Evolutionary conservation across 129 eudicot species (phyloP).

Genomic region (Centrapalus pauciflorus): DNA sequence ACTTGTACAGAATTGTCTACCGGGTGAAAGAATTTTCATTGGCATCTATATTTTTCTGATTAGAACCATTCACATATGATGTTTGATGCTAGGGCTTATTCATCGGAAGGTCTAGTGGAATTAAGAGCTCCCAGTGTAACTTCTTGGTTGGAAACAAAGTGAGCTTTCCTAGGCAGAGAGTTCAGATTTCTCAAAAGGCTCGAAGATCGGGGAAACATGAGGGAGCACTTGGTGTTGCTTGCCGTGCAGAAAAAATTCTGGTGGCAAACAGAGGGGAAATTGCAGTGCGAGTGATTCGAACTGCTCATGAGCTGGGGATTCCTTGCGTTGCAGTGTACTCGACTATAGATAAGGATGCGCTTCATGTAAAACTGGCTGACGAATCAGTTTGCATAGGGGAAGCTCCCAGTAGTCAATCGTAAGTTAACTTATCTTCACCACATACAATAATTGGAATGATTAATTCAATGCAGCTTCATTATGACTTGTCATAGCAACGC

Average conservation of each 20-base stretch:
- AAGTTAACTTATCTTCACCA: conserved; percentile 30
- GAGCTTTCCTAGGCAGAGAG: conserved; percentile 51
- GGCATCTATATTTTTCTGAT: neutral
- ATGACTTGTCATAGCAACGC: neutral
- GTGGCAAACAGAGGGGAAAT: conserved; percentile 99
- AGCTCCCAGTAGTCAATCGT: conserved; percentile 99
- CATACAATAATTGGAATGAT: neutral
- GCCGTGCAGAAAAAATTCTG: conserved; percentile 69
- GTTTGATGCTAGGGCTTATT: conserved; percentile 48
- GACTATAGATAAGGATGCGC: conserved; percentile 96
- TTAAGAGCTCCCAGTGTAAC: conserved; percentile 71
- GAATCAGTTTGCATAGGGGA: conserved; percentile 98
- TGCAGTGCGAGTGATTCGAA: conserved; percentile 93
- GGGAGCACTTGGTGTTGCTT: conserved; percentile 61
- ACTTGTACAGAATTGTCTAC: neutral
- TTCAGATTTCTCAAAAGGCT: conserved; percentile 39
- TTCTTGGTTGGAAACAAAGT: conserved; percentile 55
- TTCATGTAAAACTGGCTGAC: conserved; percentile 96
- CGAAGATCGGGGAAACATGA: conserved; percentile 44
- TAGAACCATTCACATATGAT: neutral
- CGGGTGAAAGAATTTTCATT: neutral
- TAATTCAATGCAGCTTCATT: neutral
- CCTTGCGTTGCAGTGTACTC: conserved; percentile 99
- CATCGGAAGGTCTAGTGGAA: conserved; percentile 42
- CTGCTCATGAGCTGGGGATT: conserved; percentile 97